Evolutionary conservation across 768 basidiomycete species (phyloP), one percentile per base, ranked within the genome.

Genomic region (Trichaptum fuscoviolaceum): DNA sequence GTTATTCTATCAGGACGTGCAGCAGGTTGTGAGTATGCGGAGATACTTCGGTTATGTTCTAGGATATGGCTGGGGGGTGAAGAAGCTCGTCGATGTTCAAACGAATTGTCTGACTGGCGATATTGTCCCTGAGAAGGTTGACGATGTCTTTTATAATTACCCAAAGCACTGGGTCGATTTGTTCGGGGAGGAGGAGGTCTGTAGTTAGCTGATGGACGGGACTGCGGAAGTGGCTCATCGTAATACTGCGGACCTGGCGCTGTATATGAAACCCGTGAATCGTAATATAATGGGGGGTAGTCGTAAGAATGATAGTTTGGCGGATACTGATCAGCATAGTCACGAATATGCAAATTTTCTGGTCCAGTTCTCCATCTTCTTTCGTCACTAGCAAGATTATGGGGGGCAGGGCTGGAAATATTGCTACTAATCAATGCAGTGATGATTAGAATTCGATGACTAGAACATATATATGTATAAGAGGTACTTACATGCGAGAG

Each of bases 121-220:
- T 52, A 52, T 52, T 52, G 42, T 12, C 42, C 42, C 42, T 63
- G 63, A 17, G 63, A 63, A 25, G 30, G 26, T 35, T 63, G 34
- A 24, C 63, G 26, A 10, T 63, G 30, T 35, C 26, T 24, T 52
- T 63, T 63, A n/a, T 63, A 63, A 12, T 26, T 27, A 30, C 63
- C 63, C 36, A 63, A 30, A 63, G 63, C 63, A 63, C 34, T 35
- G 17, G 63, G 63, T 63, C 63, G 63, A 63, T 52, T 63, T 4
- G 35, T 7, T 36, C 63, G 20, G 3, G 59, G 25, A 58, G 57
- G 30, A 52, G 42, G 42, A 52, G 42, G 42, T 52, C 42, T 12
- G 10, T 52, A 52, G 42, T 52, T 52, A 3, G 42, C 15, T 15
- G 42, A 61, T 4, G 23, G 23, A 5, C 59, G 24, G 23, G 59